phyloP scores from a whole-genome alignment of 441 rosid genomes.

The Corymbia calophylla region DNA sequence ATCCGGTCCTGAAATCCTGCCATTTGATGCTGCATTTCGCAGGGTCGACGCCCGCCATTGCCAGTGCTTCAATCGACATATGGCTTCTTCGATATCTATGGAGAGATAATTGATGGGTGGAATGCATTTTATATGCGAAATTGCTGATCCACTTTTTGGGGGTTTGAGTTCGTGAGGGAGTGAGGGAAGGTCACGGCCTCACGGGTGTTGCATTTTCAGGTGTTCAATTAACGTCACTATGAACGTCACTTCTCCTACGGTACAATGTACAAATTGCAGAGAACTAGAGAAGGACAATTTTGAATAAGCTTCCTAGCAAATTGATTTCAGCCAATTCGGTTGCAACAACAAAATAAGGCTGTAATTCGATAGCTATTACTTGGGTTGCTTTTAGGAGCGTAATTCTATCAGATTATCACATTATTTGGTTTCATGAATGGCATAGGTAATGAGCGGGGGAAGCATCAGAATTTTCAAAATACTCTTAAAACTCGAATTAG shows the following conservation, averaged over 20 bases:
- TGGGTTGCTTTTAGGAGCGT: not conserved
- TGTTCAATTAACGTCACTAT: not conserved
- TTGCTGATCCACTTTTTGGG: not conserved
- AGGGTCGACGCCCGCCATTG: slow-evolving; percentile 37
- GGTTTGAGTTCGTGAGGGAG: not conserved
- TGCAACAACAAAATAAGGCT: not conserved
- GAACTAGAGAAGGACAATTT: not conserved
- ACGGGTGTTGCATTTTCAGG: not conserved
- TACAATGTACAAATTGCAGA: not conserved
- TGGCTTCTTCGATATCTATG: not conserved
- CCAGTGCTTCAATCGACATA: slow-evolving; percentile 38
- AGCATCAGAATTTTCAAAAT: not conserved
- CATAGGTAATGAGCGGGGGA: not conserved
- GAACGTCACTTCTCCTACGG: not conserved
- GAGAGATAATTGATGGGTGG: not conserved
- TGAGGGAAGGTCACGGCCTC: not conserved
- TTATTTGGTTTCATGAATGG: not conserved
- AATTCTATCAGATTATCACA: too few relatives aligned
- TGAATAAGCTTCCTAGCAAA: not conserved
- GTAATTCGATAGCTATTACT: not conserved
- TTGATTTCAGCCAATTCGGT: too few relatives aligned
- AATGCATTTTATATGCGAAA: not conserved
- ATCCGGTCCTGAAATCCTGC: slow-evolving; percentile 1
- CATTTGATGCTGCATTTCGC: slow-evolving; percentile 19
- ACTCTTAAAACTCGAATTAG: not conserved